Percentiles rank a stretch among this genome's conserved stretches.
These are phyloP conservation scores for Penicillium longicatenatum DNA, from an alignment of 495 filamentous ascomycete genomes.

Conservation along the genomic window DNA sequence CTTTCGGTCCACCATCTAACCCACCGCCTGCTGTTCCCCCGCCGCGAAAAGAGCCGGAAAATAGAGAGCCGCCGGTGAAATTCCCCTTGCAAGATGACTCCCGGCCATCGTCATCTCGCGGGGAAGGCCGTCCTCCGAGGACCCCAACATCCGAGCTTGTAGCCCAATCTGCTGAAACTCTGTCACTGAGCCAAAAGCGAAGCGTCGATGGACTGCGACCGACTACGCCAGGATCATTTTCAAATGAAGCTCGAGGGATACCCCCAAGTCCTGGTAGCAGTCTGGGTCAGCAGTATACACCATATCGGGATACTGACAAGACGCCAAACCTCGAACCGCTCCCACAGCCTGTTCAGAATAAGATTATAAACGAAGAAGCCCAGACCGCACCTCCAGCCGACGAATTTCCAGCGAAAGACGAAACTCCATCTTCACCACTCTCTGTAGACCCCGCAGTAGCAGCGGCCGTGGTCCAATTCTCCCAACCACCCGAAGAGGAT, in stretches of 20 bases:
- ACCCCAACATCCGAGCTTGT: slow-evolving; percentile 14
- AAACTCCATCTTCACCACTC: slow-evolving; percentile 10
- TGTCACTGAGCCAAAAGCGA: slow-evolving; percentile 24
- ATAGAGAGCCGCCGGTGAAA: slow-evolving; percentile 26
- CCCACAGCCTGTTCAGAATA: slow-evolving; percentile 17
- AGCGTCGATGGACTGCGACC: slow-evolving; percentile 36
- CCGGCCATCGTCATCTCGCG: slow-evolving; percentile 33
- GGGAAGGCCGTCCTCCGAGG: slow-evolving; percentile 26
- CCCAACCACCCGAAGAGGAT: slow-evolving; percentile 1
- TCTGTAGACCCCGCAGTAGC: slow-evolving; percentile 16
- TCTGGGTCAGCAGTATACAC: slow-evolving; percentile 21
- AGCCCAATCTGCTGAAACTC: slow-evolving; percentile 22
- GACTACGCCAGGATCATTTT: slow-evolving; percentile 30
- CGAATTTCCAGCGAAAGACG: slow-evolving; percentile 2
- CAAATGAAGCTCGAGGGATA: slow-evolving; percentile 26
- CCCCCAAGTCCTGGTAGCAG: slow-evolving; percentile 26
- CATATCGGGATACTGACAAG: slow-evolving; percentile 28
- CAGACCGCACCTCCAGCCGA: slow-evolving; percentile 2
- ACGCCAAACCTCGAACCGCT: slow-evolving; percentile 15
- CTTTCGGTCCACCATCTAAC: slow-evolving; percentile 28
- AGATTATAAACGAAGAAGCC: slow-evolving; percentile 3
- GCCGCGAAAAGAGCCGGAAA: slow-evolving; percentile 26
- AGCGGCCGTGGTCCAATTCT: slow-evolving; percentile 15
- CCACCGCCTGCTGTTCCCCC: slow-evolving; percentile 29
- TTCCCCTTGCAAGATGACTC: slow-evolving; percentile 23